phyloP scores from a whole-genome alignment of 2,329 filamentous ascomycete genomes.

The Xylariaceae sp. region DNA sequence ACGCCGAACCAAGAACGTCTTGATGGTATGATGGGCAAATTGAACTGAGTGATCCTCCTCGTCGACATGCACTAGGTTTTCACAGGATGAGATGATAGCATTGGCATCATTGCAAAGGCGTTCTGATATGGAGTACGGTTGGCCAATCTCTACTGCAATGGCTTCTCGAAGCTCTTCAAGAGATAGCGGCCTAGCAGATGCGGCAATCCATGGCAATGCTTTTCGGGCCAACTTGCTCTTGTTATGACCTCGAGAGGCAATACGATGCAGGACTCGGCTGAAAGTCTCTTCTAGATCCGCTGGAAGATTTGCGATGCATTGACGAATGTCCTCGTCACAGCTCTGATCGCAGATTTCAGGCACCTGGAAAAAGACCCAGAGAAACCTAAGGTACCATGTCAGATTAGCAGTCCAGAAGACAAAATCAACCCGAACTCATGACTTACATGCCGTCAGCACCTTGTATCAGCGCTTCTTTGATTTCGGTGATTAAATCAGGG shows the following conservation, averaged over 20 bases:
- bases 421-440: background rate
- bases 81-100: constrained; percentile 14
- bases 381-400: constrained; percentile 13
- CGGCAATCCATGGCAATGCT: constrained; percentile 33
- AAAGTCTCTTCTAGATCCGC: constrained; percentile 31
- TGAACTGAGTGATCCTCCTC: constrained; percentile 18
- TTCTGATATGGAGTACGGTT: constrained; percentile 23
- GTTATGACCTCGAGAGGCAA: background rate
- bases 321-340: constrained; percentile 25
- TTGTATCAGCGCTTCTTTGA: constrained; percentile 26
- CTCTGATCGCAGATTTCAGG: constrained; percentile 16
- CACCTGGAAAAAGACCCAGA: constrained; percentile 21
- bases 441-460: constrained; percentile 34
- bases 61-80: constrained; percentile 21
- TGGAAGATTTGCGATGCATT: constrained; percentile 30
- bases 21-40: constrained; percentile 27
- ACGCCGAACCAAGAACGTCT: constrained; percentile 21
- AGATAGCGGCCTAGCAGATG: constrained; percentile 30
- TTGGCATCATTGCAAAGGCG: constrained; percentile 28
- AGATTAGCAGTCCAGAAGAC: background rate
- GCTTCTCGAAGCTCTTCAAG: constrained; percentile 36
- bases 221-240: constrained; percentile 15
- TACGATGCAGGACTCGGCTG: constrained; percentile 15
- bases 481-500: constrained; percentile 18
- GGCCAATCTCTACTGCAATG: constrained; percentile 33